Evolutionary conservation across 192 early-diverging fungal genomes (phyloP).

Genomic region (Coemansia sp.): DNA sequence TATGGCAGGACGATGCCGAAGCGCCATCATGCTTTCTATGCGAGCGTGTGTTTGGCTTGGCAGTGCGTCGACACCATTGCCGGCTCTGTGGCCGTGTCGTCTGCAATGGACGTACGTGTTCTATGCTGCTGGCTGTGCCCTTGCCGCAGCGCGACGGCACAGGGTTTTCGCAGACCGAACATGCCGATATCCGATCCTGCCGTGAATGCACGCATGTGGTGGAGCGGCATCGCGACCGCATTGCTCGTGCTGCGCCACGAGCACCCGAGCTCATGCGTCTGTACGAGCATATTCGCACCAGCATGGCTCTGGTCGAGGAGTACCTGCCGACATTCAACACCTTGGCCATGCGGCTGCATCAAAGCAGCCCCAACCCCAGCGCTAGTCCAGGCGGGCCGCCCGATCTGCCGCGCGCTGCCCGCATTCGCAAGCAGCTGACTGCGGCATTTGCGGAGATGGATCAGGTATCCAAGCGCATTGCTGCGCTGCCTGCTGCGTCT

Average conservation of each 20-base stretch:
- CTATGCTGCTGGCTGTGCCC: conserved; percentile 23
- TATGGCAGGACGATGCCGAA: conserved; percentile 29
- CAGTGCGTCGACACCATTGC: conserved; percentile 70
- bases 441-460: conserved; percentile 66
- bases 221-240: conserved; percentile 52
- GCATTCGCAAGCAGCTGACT: conserved; percentile 61
- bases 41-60: conserved; percentile 41
- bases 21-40: conserved; percentile 28
- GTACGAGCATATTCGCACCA: conserved; percentile 10
- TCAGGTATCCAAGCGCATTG: conserved; percentile 60
- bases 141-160: conserved; percentile 8
- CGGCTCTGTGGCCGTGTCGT: conserved; percentile 67
- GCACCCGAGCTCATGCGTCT: conserved; percentile 21
- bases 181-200: conserved; percentile 54
- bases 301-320: conserved; percentile 32
- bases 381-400: background rate
- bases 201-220: conserved; percentile 58
- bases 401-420: conserved; percentile 59
- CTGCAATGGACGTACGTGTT: conserved; percentile 57
- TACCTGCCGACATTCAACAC: conserved; percentile 32
- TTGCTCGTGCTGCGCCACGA: conserved; percentile 30
- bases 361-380: background rate
- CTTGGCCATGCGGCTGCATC: conserved; percentile 11
- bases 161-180: conserved; percentile 4
- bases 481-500: conserved; percentile 50